Evolutionary conservation across 2,329 filamentous ascomycete genomes (phyloP).

Genomic region (Neofusicoccum kwambonambiense): DNA sequence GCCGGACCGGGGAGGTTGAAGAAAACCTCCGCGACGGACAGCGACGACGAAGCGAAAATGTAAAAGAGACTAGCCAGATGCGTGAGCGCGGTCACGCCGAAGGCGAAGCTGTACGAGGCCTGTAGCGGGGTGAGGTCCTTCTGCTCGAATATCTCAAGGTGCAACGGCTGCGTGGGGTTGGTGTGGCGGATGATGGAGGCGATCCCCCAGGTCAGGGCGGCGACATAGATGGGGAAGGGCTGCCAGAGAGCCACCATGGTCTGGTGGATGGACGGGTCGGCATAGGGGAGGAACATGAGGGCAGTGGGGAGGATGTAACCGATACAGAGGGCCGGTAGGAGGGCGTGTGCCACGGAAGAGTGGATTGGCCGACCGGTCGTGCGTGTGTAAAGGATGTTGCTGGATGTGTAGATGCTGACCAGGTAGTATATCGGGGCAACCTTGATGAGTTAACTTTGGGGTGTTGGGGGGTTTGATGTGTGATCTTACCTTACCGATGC

Average conservation of each 20-base stretch:
- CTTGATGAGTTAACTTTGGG: neutral
- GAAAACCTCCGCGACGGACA: neutral
- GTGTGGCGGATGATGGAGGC: neutral
- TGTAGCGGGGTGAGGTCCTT: neutral
- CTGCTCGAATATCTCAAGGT: neutral
- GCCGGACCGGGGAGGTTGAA: slow-evolving; percentile 10
- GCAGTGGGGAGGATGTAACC: slow-evolving; percentile 27
- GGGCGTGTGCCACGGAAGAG: slow-evolving; percentile 23
- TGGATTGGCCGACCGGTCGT: slow-evolving; percentile 19
- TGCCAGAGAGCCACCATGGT: slow-evolving; percentile 26
- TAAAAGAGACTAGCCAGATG: neutral
- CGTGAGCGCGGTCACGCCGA: neutral
- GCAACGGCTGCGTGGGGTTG: neutral
- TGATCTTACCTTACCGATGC: neutral
- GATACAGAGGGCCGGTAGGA: slow-evolving; percentile 25
- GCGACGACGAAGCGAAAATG: neutral
- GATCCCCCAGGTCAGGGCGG: neutral
- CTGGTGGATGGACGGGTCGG: slow-evolving; percentile 20
- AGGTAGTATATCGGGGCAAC: slow-evolving; percentile 29
- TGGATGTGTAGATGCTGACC: slow-evolving; percentile 22
- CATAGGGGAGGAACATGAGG: slow-evolving; percentile 27
- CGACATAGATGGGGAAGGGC: neutral
- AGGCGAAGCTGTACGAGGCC: neutral
- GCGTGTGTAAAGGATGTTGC: slow-evolving; percentile 19
- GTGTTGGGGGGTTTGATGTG: too few species aligned